A percentile compares a stretch with the other conserved stretches of the same genome.
Evolutionary conservation across 2,329 filamentous ascomycete genomes (phyloP).

Genomic region (Colletotrichum trifolii): DNA sequence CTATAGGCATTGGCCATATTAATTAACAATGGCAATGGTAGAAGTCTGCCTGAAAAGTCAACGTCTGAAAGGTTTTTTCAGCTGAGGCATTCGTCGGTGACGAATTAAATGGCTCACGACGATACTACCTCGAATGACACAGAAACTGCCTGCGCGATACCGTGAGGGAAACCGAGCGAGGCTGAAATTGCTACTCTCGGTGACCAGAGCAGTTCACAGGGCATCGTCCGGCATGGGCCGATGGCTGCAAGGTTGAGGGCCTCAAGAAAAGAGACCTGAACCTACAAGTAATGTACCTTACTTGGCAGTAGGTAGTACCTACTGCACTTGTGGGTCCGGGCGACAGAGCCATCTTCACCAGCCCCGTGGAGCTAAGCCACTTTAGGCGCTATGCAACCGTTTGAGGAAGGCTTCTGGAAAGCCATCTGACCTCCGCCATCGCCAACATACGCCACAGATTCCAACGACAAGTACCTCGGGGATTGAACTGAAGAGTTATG

Average conservation of each 20-base stretch:
- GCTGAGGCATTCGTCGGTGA: conserved; percentile 18
- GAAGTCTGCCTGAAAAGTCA: too few species aligned
- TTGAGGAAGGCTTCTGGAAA: conserved; percentile 34
- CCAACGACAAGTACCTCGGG: background rate
- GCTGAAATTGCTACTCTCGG: background rate
- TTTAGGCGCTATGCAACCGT: conserved; percentile 15
- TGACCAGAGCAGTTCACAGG: too few species aligned
- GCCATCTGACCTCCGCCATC: background rate
- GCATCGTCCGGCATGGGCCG: too few species aligned
- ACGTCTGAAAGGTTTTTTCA: background rate
- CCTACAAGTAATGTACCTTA: too few species aligned
- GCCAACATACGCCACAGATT: background rate
- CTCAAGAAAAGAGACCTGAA: background rate
- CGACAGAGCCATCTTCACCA: conserved; percentile 10
- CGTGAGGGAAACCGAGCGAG: background rate
- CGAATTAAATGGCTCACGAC: background rate
- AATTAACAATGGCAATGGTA: too few species aligned
- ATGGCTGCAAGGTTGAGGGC: conserved; percentile 5
- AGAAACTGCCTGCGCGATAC: background rate
- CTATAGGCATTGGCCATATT: too few species aligned
- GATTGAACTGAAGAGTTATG: too few species aligned
- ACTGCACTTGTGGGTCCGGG: background rate
- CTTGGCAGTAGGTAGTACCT: too few species aligned
- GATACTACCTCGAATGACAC: background rate
- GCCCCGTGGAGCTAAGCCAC: background rate